Percentiles rank a stretch among this genome's conserved stretches.
These are phyloP conservation scores for Komagataella phaffii DNA, from an alignment of 805 yeast genomes.

Conservation along the genomic window DNA sequence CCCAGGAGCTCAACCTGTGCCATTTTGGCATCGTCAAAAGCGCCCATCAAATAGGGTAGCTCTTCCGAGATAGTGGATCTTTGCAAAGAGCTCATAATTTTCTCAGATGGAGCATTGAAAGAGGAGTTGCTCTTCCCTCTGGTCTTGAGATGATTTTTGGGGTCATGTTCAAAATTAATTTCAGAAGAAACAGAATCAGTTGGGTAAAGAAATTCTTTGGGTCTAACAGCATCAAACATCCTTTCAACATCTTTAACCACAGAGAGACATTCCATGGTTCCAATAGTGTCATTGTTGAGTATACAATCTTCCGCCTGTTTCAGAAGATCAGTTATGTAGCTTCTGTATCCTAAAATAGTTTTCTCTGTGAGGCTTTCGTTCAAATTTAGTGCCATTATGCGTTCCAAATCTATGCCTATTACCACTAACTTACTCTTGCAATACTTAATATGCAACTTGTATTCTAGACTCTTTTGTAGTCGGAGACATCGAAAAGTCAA, in stretches of 20 bases:
- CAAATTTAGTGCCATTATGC: conserved; percentile 15
- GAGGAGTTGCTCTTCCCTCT: not conserved
- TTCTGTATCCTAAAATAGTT: conserved; percentile 36
- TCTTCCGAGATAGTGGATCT: conserved; percentile 48
- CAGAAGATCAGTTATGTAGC: conserved; percentile 43
- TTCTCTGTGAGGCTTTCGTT: conserved; percentile 21
- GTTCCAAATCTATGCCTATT: conserved; percentile 49
- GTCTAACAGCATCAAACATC: conserved; percentile 46
- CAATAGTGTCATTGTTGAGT: conserved; percentile 36
- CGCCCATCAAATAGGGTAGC: conserved; percentile 51
- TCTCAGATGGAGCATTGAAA: conserved; percentile 16
- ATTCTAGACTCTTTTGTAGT: conserved; percentile 35
- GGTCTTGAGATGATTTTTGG: not conserved
- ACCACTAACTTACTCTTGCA: conserved; percentile 52
- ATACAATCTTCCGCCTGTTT: conserved; percentile 45
- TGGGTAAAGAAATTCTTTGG: conserved; percentile 5
- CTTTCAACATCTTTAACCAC: conserved; percentile 59
- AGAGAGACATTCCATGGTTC: conserved; percentile 52
- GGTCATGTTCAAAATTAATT: not conserved
- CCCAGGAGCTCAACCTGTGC: conserved; percentile 35
- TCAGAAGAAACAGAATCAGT: not conserved
- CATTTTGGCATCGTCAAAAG: conserved; percentile 49
- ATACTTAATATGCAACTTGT: conserved; percentile 42
- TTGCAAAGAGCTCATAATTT: conserved; percentile 16
- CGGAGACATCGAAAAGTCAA: conserved; percentile 30